Percentiles rank a stretch among this genome's conserved stretches.
phyloP scores from a whole-genome alignment of 2,329 filamentous ascomycete species.

The Pseudocercospora macadamiae region DNA sequence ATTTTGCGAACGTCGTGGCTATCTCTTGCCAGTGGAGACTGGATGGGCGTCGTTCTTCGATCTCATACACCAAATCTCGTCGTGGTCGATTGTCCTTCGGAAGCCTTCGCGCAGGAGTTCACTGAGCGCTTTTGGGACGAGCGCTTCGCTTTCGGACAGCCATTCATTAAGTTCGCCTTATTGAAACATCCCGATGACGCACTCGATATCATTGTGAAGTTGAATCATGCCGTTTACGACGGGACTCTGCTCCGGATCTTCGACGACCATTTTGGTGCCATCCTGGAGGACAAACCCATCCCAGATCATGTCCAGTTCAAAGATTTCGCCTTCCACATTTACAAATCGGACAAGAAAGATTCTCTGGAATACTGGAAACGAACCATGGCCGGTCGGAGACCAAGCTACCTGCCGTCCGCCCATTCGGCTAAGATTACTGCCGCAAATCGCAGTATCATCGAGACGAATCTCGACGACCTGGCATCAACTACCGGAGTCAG shows the following conservation, averaged over 20 bases:
- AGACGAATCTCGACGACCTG: not conserved
- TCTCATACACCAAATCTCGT: not conserved
- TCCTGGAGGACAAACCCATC: not conserved
- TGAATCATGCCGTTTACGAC: conserved; percentile 2
- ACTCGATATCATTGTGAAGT: not conserved
- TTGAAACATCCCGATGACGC: conserved; percentile 2
- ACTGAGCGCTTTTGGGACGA: not conserved
- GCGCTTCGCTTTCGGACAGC: not conserved
- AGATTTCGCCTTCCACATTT: not conserved
- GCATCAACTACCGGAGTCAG: conserved; percentile 1
- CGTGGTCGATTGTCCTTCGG: not conserved
- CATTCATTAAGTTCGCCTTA: conserved; percentile 2
- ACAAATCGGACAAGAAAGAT: not conserved
- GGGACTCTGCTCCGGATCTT: not conserved
- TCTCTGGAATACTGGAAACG: not conserved
- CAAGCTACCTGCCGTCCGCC: not conserved
- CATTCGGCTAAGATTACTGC: not conserved
- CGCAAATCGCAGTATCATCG: not conserved
- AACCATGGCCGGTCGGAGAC: not conserved
- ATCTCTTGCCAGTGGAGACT: not conserved
- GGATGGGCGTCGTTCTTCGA: not conserved
- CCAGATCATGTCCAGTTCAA: not conserved
- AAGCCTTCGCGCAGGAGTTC: not conserved
- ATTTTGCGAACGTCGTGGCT: not conserved
- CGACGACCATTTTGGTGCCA: not conserved